Percentiles rank a stretch among this genome's conserved stretches.
These are phyloP conservation scores for Penicillium arizonense DNA, from an alignment of 495 filamentous ascomycete species.

Conservation along the genomic window DNA sequence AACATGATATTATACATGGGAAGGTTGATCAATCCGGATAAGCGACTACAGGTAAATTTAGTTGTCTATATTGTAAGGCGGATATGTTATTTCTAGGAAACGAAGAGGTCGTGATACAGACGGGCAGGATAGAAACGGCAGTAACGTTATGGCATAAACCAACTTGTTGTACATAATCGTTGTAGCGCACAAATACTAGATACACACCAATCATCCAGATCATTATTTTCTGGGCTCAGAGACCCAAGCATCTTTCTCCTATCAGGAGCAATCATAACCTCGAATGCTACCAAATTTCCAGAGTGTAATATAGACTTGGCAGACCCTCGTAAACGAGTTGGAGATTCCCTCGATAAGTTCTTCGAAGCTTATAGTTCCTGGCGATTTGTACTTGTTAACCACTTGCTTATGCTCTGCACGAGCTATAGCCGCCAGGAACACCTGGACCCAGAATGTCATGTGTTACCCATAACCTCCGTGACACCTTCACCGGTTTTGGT, in stretches of 20 bases:
- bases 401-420: not conserved
- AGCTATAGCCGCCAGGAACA: not conserved
- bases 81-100: no score
- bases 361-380: not conserved
- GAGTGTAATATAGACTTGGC: not conserved
- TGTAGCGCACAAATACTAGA: not conserved
- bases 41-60: not conserved
- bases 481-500: not conserved
- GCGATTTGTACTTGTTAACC: not conserved
- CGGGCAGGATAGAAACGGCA: no score
- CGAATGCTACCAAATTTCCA: not conserved
- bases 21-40: not conserved
- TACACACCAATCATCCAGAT: not conserved
- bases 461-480: not conserved
- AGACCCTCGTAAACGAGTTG: not conserved
- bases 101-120: no score
- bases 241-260: not conserved
- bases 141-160: no score
- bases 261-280: not conserved
- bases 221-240: not conserved
- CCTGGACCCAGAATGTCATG: not conserved
- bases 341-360: not conserved
- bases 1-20: not conserved
- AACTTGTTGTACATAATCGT: no score
- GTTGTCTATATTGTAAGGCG: no score